Evolutionary conservation across 192 early-diverging fungal species (phyloP).

Genomic region (Backusella macrospora): DNA sequence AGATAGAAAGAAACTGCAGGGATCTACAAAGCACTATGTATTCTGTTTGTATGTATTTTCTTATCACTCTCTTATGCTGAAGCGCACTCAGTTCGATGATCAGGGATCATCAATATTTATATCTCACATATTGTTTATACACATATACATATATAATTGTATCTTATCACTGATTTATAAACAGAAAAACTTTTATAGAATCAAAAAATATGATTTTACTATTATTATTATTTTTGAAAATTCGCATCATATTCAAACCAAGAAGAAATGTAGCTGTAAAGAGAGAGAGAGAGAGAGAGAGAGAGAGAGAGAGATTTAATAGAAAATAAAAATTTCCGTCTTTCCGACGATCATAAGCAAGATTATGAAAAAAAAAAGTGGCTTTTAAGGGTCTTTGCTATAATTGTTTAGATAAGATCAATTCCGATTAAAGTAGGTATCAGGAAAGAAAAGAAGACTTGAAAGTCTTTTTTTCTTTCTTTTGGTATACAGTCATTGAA

Average conservation of each 20-base stretch:
- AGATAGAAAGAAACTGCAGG: neutral
- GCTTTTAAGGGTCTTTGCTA: no score
- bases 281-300: no score
- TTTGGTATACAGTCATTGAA: no score
- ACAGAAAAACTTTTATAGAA: neutral
- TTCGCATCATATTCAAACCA: neutral
- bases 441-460: no score
- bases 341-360: no score
- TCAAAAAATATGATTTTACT: neutral
- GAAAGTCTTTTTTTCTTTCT: no score
- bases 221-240: neutral
- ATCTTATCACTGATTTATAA: neutral
- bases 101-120: conserved; percentile 4
- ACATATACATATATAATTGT: neutral
- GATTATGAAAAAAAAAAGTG: no score
- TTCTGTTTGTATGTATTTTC: neutral
- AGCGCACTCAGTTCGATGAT: neutral
- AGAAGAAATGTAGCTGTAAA: no score
- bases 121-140: neutral
- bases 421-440: no score
- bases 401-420: no score
- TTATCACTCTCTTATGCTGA: neutral
- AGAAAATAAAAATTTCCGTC: no score
- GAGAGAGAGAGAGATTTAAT: no score
- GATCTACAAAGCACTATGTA: conserved; percentile 5